Conservation (phyloP, 306 rosid genomes). For the Glycyrrhiza uralensis region DNA sequence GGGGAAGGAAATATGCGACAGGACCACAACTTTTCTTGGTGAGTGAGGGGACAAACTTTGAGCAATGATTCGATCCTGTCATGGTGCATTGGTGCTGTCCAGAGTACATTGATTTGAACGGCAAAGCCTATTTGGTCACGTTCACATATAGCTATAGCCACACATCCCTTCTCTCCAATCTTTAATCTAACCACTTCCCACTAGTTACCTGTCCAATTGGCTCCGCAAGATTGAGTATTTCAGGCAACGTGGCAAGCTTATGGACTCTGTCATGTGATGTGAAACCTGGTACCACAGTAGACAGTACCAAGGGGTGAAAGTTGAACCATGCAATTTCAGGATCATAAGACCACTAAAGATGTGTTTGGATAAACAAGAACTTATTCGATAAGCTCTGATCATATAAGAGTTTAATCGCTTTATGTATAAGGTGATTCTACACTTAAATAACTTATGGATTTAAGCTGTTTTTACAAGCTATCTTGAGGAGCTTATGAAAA, state of each 20-base stretch:
- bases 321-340: not conserved
- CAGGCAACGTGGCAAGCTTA: conserved; percentile 30
- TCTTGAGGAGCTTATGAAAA: too few relatives aligned
- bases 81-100: conserved; percentile 36
- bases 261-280: not conserved
- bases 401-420: too few relatives aligned
- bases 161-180: conserved; percentile 6
- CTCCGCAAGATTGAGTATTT: conserved; percentile 11
- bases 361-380: too few relatives aligned
- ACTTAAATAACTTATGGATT: too few relatives aligned
- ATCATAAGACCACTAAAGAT: not conserved
- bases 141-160: not conserved
- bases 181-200: conserved; percentile 17
- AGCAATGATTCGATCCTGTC: conserved; percentile 2
- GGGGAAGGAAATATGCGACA: not conserved
- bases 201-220: conserved; percentile 24
- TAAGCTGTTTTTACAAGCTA: too few relatives aligned
- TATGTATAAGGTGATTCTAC: too few relatives aligned
- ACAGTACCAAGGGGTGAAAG: not conserved
- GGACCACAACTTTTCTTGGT: conserved; percentile 31
- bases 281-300: not conserved
- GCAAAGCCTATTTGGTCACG: conserved; percentile 15
- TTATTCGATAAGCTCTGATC: too few relatives aligned
- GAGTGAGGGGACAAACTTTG: not conserved
- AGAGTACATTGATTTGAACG: conserved; percentile 21